Evolutionary conservation across 2,329 filamentous ascomycete genomes (phyloP).

Genomic region (Mollisia scopiformis): DNA sequence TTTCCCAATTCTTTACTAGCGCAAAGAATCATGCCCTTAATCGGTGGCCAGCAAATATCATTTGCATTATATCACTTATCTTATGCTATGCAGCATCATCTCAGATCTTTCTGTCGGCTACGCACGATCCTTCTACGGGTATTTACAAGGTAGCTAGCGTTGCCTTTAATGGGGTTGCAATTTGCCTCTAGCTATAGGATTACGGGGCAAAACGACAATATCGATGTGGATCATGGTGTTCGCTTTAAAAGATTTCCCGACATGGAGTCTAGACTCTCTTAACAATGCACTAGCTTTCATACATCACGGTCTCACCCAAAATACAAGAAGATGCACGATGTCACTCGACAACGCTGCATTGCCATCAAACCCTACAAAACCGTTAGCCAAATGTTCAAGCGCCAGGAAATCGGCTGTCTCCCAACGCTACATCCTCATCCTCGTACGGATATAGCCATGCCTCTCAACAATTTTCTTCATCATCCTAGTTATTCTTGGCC

Average conservation of each 20-base stretch:
- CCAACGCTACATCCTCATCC: neutral
- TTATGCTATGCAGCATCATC: neutral
- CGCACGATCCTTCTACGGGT: neutral
- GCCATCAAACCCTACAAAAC: neutral
- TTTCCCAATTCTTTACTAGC: neutral
- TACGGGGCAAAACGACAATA: neutral
- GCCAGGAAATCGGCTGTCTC: neutral
- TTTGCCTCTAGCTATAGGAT: neutral
- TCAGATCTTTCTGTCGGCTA: neutral
- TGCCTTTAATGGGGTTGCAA: neutral
- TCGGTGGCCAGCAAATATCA: neutral
- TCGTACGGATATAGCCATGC: too few relatives aligned
- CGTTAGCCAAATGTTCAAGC: neutral
- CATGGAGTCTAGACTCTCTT: conserved; percentile 2
- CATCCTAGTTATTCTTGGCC: too few relatives aligned
- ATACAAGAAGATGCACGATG: neutral
- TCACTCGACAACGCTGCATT: neutral
- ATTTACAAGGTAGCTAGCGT: too few relatives aligned
- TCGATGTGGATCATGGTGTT: neutral
- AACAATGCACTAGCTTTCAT: neutral
- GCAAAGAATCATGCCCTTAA: neutral
- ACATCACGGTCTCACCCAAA: neutral
- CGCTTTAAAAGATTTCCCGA: neutral
- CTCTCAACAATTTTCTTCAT: too few relatives aligned
- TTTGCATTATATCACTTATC: neutral